A percentile compares a stretch with the other conserved stretches of the same genome.
Evolutionary conservation across 768 basidiomycete species (phyloP).

Genomic region (Infundibulicybe gibba): DNA sequence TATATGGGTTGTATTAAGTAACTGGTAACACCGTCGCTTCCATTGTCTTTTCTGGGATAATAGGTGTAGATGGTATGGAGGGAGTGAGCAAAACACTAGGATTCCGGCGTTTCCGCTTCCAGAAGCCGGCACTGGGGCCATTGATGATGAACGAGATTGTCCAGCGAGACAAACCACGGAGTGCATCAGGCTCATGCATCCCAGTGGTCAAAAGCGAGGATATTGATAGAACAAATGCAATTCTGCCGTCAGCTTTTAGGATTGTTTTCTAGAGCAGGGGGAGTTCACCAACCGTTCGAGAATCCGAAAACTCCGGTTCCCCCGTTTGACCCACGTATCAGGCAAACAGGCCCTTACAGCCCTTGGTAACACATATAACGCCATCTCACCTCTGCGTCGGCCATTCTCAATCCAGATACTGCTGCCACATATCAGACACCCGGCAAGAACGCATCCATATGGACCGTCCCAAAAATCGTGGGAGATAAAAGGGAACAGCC

Average conservation of each 20-base stretch:
- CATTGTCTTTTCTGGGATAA: not conserved
- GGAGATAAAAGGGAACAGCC: conserved; percentile 60
- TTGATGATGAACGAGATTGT: conserved; percentile 62
- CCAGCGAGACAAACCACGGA: conserved; percentile 77
- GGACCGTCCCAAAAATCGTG: conserved; percentile 83
- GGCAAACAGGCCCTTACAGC: conserved; percentile 66
- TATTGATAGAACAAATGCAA: conserved; percentile 60
- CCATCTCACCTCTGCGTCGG: conserved; percentile 71
- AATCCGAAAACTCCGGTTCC: conserved; percentile 32
- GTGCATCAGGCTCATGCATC: conserved; percentile 54
- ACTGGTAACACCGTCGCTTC: not conserved
- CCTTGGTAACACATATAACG: conserved; percentile 72
- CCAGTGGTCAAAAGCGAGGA: conserved; percentile 63
- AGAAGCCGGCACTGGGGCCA: conserved; percentile 52
- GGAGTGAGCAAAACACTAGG: conserved; percentile 10
- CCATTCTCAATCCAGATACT: conserved; percentile 81
- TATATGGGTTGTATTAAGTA: too few relatives aligned
- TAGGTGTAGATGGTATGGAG: not conserved
- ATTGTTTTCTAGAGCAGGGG: not conserved
- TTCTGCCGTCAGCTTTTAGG: conserved; percentile 27
- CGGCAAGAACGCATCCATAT: conserved; percentile 60
- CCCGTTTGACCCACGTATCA: conserved; percentile 44
- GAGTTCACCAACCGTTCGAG: conserved; percentile 50
- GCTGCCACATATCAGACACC: conserved; percentile 65
- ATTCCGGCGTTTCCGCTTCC: conserved; percentile 39